Base-by-base conservation (phyloP, 306 rosid species). In the Glycine soja region DNA sequence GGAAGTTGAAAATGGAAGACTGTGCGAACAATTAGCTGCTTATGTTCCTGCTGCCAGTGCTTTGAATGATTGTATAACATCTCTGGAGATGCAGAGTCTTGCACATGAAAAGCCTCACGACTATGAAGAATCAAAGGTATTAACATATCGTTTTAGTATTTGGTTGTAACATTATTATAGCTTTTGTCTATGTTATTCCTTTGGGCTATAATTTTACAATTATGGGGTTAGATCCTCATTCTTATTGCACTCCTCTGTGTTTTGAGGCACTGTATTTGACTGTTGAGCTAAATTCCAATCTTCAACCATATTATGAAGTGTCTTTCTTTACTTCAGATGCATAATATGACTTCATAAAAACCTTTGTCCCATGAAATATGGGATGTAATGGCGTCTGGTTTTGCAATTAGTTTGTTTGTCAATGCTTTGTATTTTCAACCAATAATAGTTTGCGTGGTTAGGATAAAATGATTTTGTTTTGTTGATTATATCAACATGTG, bases 31-130 rank as follows among this genome's bases (percentile, higher is more conserved):
- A 68, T 86, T 93, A 85, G 90, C 91, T 70, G 84, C 87, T n/a
- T 95, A 90, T 79, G 74, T 87, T 50, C 91, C 95, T 6, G 91
- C 92, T 54, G 81, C 89, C 54, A 76, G 80, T 70, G 86, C 94
- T 64, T 81, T 95, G 86, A 85, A 86, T 67, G 86, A 90, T 58
- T 76, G 87, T 54, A 83, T 92, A 78, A 54, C 86, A 59, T 82
- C 93, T 47, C 84, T 95, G 80, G 99, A 95, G 89, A 77, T 88
- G 81, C 93, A 72, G 82, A 75, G 87, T 63, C 83, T 77, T 42
- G 61, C 46, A 57, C 66, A 82, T 57, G 76, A 66, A 70, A 83
- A 82, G 62, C 75, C 79, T 77, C 18, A 14, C 66, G 73, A 83
- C 15, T 13, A 47, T 75, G 86, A 75, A 80, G 83, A 88, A 70